Base-by-base conservation (phyloP, 805 yeast species). In the Starmerella ratchasimensis region DNA sequence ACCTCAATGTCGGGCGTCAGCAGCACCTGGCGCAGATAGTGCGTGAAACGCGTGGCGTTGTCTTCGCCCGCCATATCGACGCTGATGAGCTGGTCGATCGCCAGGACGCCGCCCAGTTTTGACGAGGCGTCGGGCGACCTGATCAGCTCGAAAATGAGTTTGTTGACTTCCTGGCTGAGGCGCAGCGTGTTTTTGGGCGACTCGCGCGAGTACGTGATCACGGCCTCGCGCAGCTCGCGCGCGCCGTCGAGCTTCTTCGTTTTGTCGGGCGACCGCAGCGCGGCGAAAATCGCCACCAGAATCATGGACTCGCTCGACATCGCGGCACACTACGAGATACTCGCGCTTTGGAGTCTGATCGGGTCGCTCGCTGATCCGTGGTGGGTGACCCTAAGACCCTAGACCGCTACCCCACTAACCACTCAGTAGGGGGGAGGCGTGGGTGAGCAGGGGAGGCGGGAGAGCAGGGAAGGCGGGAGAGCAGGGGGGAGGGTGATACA, bases 41-140 rank as follows among this genome's bases (percentile, higher is more conserved):
- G 88, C n/a, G 94, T 88, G 54, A 81, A 74, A 42, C 97, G 66
- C 5, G 94, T 82, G 2, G 93, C 80, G 58, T 81, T 86, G 49
- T 84, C 95, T 16, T 73, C 73, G 15, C 82, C 83, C 4, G 46
- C 45, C 8, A 81, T 75, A 46, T 83, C 86, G 51, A 81, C 75
- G 41, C 80, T 90, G 37, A 88, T 80, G 43, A 88, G 67, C 2
- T 90, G 75, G 57, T 82, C 90, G 39, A 88, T 79, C 10, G 96
- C 96, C 17, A 83, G 71, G 23, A 88, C 77, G 30, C 95, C 97
- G 15, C 96, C 97, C 26, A 86, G 65, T 45, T 81, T 76, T 45
- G 80, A 84, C 21, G 67, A 58, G 5, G 75, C 60, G 47, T 80
- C 88, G 7, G 74, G 67, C 4, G 86, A 74, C 49, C 82, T 83